Evolutionary conservation across 2,329 filamentous ascomycete genomes (phyloP), one percentile per base, ranked within the genome.

Genomic region (Septoria petroselini): DNA sequence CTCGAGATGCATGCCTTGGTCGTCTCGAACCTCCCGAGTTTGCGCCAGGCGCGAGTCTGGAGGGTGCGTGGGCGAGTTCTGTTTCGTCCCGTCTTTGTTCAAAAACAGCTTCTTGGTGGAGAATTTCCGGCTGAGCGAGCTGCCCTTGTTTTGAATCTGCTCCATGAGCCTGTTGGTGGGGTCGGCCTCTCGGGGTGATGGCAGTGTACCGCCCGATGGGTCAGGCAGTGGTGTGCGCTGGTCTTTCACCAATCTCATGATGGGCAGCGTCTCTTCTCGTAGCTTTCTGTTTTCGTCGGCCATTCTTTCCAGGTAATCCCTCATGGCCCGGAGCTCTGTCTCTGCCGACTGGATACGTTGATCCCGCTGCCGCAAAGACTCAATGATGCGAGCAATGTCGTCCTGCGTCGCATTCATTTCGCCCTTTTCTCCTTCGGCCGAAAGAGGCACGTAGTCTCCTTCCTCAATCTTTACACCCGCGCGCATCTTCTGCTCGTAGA

Each of bases 401-500:
- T 95, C 91, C 59, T 95, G 83, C 1, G 91, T 95, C 4, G 91
- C 91, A 33, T 84, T 86, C 49, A 88, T 83, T 65, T 95, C 90
- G 68, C 91, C 85, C 37, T 83, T 84, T 67, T 91, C 87, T 58
- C 86, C 86, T 66, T 96, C 93, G 66, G 90, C 91, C 58, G 93
- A 91, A 42, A 93, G 76, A 30, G 93, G 93, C 43, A 96, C 80
- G 68, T 96, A 98, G 69, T 97, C 88, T 63, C 96, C 91, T 54
- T 85, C 84, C 66, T 97, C 91, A 62, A 96, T 81, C 12, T 88
- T 86, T 53, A 97, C 82, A 62, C 95, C 90, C 65, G 96, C 91
- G 58, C 89, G 89, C 68, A 91, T 85, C 74, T 98, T 98, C 65
- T 93, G 85, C 65, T 97, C 91, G 72, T 96, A 97, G 47, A 97